Percentiles rank a stretch among this genome's conserved stretches.
Conservation (phyloP, 2,329 filamentous ascomycete species). For the Ciborinia camelliae region DNA sequence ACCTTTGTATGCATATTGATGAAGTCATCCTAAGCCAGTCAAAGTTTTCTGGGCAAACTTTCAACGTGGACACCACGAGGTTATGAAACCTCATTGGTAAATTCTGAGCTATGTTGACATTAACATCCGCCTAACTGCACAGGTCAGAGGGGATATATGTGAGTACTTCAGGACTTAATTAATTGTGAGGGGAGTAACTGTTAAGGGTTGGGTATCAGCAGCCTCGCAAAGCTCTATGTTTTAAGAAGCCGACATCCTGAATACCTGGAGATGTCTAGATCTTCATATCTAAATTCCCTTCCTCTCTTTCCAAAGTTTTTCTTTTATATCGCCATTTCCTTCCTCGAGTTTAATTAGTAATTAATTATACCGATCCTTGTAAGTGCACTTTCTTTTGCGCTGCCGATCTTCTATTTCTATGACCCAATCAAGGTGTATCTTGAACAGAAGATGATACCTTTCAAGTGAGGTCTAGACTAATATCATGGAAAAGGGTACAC, state of each 20-base stretch:
- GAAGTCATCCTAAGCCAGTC: conserved; percentile 1
- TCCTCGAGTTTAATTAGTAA: background rate
- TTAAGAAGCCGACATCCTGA: background rate
- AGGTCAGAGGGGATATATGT: background rate
- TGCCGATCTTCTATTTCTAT: background rate
- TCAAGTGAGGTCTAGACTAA: conserved; percentile 16
- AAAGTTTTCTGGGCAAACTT: conserved; percentile 5
- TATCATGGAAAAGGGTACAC: conserved; percentile 11
- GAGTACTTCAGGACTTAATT: background rate
- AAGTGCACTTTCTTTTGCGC: background rate
- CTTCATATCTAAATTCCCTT: background rate
- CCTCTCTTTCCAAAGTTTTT: too few relatives aligned
- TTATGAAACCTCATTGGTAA: conserved; percentile 4
- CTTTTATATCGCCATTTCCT: background rate
- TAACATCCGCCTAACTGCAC: background rate
- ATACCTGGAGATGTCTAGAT: background rate
- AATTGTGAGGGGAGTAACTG: background rate
- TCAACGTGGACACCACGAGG: background rate
- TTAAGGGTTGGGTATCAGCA: background rate
- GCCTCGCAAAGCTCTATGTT: background rate
- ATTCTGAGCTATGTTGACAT: background rate
- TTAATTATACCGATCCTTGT: background rate
- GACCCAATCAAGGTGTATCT: background rate
- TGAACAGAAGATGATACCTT: background rate
- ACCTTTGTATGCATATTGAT: conserved; percentile 15